A percentile compares a stretch with the other conserved stretches of the same genome.
These are phyloP conservation scores for Talaromyces albobiverticillius DNA, from an alignment of 2,329 filamentous ascomycete genomes.

Conservation along the genomic window DNA sequence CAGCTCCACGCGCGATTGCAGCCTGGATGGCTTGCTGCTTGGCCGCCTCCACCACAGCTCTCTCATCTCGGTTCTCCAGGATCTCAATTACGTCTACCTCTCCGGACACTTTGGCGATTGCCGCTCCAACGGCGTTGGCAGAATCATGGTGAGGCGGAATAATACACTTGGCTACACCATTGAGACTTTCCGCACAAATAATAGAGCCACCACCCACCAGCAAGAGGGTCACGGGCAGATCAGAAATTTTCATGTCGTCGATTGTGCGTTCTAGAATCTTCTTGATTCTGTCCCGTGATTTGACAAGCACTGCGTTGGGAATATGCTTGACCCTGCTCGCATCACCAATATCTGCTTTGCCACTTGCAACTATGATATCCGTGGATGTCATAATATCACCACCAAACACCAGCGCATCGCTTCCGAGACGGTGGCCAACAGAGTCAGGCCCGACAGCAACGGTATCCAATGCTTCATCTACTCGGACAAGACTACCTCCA, in stretches of 20 bases:
- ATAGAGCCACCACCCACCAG: constrained; percentile 59
- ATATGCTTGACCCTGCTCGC: constrained; percentile 20
- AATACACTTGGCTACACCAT: constrained; percentile 51
- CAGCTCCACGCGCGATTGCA: constrained; percentile 22
- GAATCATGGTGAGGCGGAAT: constrained; percentile 53
- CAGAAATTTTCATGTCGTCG: constrained; percentile 57
- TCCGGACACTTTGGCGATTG: constrained; percentile 55
- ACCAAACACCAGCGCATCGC: constrained; percentile 57
- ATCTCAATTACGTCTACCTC: constrained; percentile 54
- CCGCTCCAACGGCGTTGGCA: constrained; percentile 61
- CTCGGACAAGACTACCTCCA: constrained; percentile 49
- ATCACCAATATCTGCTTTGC: constrained; percentile 24
- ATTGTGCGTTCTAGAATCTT: constrained; percentile 51
- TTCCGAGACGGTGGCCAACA: constrained; percentile 57
- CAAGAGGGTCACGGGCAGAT: constrained; percentile 51
- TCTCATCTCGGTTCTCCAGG: constrained; percentile 29
- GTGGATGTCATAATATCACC: constrained; percentile 59
- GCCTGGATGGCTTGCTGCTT: constrained; percentile 22
- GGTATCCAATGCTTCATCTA: constrained; percentile 28
- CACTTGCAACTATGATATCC: constrained; percentile 48
- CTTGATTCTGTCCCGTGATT: constrained; percentile 39
- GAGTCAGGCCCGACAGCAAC: constrained; percentile 59
- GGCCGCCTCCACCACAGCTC: constrained; percentile 20
- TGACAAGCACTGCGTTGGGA: constrained; percentile 18
- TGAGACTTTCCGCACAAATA: constrained; percentile 47